A percentile compares a stretch with the other conserved stretches of the same genome.
These are phyloP conservation scores for Asterochloris sp. DNA, from an alignment of 139 green algal genomes.

Conservation along the genomic window DNA sequence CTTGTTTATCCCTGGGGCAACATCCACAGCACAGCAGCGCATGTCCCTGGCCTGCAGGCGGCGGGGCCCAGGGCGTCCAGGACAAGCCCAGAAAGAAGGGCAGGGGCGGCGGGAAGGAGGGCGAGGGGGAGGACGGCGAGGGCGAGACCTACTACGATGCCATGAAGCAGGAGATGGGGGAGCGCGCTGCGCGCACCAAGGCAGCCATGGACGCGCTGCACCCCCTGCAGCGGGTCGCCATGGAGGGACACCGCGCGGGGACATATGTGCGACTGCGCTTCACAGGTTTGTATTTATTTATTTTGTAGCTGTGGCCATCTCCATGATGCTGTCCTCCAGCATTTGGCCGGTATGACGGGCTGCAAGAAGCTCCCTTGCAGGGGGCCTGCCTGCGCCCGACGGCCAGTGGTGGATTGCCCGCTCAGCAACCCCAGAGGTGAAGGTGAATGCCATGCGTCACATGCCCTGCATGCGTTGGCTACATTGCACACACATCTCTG, in stretches of 20 bases:
- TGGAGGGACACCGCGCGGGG: slow-evolving; percentile 86
- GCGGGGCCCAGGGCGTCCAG: slow-evolving; percentile 29
- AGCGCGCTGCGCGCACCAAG: slow-evolving; percentile 44
- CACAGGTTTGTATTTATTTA: slow-evolving; percentile 33
- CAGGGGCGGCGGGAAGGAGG: background rate
- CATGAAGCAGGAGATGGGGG: slow-evolving; percentile 84
- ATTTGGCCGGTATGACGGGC: no score
- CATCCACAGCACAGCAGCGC: no score
- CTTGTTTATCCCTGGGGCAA: no score
- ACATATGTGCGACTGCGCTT: slow-evolving; percentile 88
- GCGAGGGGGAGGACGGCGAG: slow-evolving; percentile 38
- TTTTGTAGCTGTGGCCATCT: no score
- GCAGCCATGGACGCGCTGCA: slow-evolving; percentile 77
- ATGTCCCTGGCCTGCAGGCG: background rate
- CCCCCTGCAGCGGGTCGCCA: slow-evolving; percentile 52
- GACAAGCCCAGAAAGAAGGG: slow-evolving; percentile 26
- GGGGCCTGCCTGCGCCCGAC: no score
- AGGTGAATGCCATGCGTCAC: no score
- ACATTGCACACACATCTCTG: no score
- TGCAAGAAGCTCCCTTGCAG: no score
- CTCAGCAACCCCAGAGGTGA: no score
- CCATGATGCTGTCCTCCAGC: no score
- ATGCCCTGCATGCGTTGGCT: no score
- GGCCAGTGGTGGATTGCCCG: no score
- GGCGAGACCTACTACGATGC: slow-evolving; percentile 87